Conservation (phyloP, 768 basidiomycete genomes). For the Ramaria sp. region DNA sequence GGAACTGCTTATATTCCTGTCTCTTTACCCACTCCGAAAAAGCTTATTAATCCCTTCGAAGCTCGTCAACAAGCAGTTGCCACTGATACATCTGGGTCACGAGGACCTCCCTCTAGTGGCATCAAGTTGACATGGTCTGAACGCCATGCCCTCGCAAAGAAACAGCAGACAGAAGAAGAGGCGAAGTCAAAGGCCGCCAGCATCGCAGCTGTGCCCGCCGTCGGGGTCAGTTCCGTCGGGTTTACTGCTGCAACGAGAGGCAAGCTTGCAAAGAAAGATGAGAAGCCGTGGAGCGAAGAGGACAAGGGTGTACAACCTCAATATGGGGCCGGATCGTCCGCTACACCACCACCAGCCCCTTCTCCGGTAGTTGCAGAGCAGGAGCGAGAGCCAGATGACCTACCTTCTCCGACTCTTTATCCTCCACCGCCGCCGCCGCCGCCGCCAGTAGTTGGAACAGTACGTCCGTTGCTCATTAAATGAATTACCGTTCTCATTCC, state of each 20-base stretch:
- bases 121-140: conserved; percentile 94
- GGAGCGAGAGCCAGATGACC: conserved; percentile 25
- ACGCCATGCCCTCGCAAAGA: conserved; percentile 84
- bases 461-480: too few species aligned
- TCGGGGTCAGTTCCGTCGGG: conserved; percentile 33
- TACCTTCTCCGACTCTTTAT: conserved; percentile 33
- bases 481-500: too few species aligned
- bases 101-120: conserved; percentile 20
- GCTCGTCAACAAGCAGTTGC: conserved; percentile 12
- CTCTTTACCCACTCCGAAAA: conserved; percentile 73
- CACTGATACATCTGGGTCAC: conserved; percentile 2
- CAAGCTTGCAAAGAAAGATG: not conserved
- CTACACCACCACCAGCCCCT: conserved; percentile 32
- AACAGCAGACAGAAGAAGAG: conserved; percentile 73
- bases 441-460: not conserved
- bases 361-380: conserved; percentile 22
- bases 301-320: not conserved
- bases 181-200: conserved; percentile 47
- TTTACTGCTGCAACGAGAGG: conserved; percentile 27
- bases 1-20: conserved; percentile 88
- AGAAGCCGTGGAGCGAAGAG: not conserved
- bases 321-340: conserved; percentile 16
- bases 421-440: conserved; percentile 28
- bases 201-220: conserved; percentile 26
- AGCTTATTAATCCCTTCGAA: conserved; percentile 70